Base-by-base conservation (phyloP, 495 filamentous ascomycete genomes). In the Tuber umbilicatum region DNA sequence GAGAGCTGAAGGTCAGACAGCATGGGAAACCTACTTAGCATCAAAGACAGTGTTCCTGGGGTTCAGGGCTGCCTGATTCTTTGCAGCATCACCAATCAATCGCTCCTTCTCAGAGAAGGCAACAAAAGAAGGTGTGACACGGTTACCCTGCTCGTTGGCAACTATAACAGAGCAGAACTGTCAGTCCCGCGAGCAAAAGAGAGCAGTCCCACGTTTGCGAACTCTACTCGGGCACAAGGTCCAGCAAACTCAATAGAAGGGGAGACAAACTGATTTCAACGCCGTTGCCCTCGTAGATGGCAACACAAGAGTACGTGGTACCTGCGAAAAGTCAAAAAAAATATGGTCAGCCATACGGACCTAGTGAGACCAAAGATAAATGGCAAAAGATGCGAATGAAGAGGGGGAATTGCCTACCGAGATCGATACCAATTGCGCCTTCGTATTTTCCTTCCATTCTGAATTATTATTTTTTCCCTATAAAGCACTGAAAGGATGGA, bases 1-100 rank as follows among this genome's bases (percentile, higher is more conserved):
- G 45, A 5, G 55, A 31, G 31, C 42, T 31, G n/a, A 23, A 73
- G 42, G 42, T 73, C 4, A 72, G 43, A n/a, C 37, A 5, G 3
- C n/a, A 50, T 27, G 21, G n/a, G 37, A 5, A 73, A 86, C 87
- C 74, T 84, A 90, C 89, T 98, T 98, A 83, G 94, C 93, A 85
- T 99, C 95, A 88, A 98, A 99, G 87, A 99, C 90, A 78, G 96
- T 98, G 89, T 98, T 96, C 82, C 86, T 85, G 70, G 95, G 95
- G 90, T 98, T 99, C 91, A 98, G 97, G 84, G 95, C 95, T 83
- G 96, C 94, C 88, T 97, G 95, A 89, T 98, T 99, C 91, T 97
- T 98, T 84, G 95, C 95, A 50, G 94, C 91, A 89, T 99, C 95
- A 87, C 95, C 95, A 85, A 99, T 97, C 83, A 99, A 88, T 85